Percentiles rank a stretch among this genome's conserved stretches.
phyloP scores from a whole-genome alignment of 2,329 filamentous ascomycete species.

The Ophiostoma tasmaniense region DNA sequence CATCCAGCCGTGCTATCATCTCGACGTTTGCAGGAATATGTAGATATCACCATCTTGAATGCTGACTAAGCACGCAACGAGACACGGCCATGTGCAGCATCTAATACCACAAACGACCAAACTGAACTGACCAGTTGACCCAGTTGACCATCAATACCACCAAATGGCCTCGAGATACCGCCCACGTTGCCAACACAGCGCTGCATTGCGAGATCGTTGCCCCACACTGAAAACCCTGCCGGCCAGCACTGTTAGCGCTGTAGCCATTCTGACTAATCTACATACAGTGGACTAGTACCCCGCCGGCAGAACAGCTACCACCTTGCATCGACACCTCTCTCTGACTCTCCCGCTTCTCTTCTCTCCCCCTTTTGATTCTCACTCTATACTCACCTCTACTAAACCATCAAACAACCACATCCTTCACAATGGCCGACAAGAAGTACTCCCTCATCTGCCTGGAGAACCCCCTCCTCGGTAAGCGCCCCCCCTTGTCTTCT shows the following conservation, averaged over 20 bases:
- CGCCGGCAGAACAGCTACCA: slow-evolving; percentile 1
- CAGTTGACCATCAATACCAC: not conserved
- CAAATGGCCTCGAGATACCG: not conserved
- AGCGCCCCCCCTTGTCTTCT: slow-evolving; percentile 22
- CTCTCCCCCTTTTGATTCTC: not conserved
- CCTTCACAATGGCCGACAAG: slow-evolving; percentile 51
- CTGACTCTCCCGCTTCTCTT: not conserved
- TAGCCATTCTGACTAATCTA: not conserved
- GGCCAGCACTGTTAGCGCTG: slow-evolving; percentile 8
- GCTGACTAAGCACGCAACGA: no score
- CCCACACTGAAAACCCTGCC: slow-evolving; percentile 20
- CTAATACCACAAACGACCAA: not conserved
- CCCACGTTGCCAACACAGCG: slow-evolving; percentile 21
- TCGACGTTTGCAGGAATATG: no score
- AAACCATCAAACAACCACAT: not conserved
- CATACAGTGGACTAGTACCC: not conserved
- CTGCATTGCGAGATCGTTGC: slow-evolving; percentile 1
- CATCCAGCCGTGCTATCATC: not conserved
- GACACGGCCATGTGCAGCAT: not conserved
- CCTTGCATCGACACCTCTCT: not conserved
- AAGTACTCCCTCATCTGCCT: slow-evolving; percentile 85
- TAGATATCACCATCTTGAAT: no score
- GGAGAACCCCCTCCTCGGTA: slow-evolving; percentile 95
- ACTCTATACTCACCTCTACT: not conserved
- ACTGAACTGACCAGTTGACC: not conserved